Conservation (phyloP, 495 filamentous ascomycete genomes). For the Cercophora newfieldiana region DNA sequence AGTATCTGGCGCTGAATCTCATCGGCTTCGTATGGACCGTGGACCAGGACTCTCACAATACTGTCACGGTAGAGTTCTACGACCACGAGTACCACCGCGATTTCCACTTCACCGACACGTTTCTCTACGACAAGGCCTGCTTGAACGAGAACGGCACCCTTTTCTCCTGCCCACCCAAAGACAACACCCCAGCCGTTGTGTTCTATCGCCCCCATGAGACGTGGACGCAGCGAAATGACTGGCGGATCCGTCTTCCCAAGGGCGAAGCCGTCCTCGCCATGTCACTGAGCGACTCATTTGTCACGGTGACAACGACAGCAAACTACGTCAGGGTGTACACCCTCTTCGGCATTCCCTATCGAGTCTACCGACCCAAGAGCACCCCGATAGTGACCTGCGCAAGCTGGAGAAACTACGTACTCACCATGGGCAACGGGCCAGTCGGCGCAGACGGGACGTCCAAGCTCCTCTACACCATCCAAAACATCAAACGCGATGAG, state of each 20-base stretch:
- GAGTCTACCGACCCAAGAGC: slow-evolving; percentile 88
- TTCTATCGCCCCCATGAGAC: slow-evolving; percentile 97
- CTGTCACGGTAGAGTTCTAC: slow-evolving; percentile 96
- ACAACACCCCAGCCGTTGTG: slow-evolving; percentile 72
- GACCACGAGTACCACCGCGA: slow-evolving; percentile 87
- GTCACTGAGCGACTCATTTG: slow-evolving; percentile 87
- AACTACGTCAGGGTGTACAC: slow-evolving; percentile 93
- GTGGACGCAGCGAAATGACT: slow-evolving; percentile 88
- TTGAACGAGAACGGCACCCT: slow-evolving; percentile 77
- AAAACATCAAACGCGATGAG: slow-evolving; percentile 92
- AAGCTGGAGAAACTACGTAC: slow-evolving; percentile 88
- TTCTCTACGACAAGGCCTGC: slow-evolving; percentile 94
- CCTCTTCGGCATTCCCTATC: slow-evolving; percentile 84
- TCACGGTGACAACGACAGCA: slow-evolving; percentile 79
- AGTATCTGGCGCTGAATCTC: slow-evolving; percentile 91
- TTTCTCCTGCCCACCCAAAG: slow-evolving; percentile 77
- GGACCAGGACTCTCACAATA: slow-evolving; percentile 91
- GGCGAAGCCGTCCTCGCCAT: slow-evolving; percentile 82
- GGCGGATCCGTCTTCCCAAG: slow-evolving; percentile 78
- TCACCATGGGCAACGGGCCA: slow-evolving; percentile 90
- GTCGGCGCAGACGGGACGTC: slow-evolving; percentile 74
- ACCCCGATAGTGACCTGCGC: slow-evolving; percentile 86
- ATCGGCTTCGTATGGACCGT: slow-evolving; percentile 96
- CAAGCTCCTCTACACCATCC: slow-evolving; percentile 76
- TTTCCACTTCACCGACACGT: slow-evolving; percentile 97